These are phyloP conservation scores for Ceratocystis alfenasii DNA, from an alignment of 2,329 filamentous ascomycete genomes.

Conservation along the genomic window DNA sequence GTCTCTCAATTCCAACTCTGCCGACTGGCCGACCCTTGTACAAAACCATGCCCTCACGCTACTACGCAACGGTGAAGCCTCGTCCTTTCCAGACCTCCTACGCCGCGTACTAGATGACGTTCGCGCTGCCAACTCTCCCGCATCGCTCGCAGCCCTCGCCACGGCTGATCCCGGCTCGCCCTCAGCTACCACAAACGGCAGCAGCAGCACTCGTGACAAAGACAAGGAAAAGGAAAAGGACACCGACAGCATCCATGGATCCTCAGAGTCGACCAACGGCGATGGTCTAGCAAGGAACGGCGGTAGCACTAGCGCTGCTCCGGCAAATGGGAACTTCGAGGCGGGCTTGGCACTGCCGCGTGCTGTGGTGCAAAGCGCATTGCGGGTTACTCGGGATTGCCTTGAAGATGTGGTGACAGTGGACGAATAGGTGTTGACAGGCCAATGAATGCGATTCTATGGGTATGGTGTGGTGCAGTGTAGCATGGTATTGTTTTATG, in stretches of 20 bases:
- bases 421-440: constrained; percentile 24
- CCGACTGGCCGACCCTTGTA: constrained; percentile 51
- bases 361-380: constrained; percentile 48
- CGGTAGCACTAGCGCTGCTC: constrained; percentile 19
- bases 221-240: constrained; percentile 23
- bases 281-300: constrained; percentile 27
- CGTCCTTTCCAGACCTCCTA: constrained; percentile 50
- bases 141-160: neutral
- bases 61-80: constrained; percentile 47
- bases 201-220: constrained; percentile 11
- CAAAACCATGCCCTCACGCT: constrained; percentile 49
- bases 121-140: constrained; percentile 36
- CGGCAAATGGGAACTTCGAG: constrained; percentile 25
- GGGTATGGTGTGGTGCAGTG: neutral
- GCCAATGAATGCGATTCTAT: neutral
- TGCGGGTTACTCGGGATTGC: constrained; percentile 47
- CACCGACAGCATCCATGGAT: neutral
- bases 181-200: constrained; percentile 23
- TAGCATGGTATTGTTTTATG: too few relatives aligned
- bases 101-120: constrained; percentile 51
- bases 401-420: constrained; percentile 41
- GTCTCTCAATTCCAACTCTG: constrained; percentile 44
- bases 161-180: constrained; percentile 25
- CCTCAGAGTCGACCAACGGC: neutral
- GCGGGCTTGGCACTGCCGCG: constrained; percentile 43